Percentiles rank a stretch among this genome's conserved stretches.
Evolutionary conservation across 129 eudicot genomes (phyloP).

Genomic region (Smallanthus sonchifolius): DNA sequence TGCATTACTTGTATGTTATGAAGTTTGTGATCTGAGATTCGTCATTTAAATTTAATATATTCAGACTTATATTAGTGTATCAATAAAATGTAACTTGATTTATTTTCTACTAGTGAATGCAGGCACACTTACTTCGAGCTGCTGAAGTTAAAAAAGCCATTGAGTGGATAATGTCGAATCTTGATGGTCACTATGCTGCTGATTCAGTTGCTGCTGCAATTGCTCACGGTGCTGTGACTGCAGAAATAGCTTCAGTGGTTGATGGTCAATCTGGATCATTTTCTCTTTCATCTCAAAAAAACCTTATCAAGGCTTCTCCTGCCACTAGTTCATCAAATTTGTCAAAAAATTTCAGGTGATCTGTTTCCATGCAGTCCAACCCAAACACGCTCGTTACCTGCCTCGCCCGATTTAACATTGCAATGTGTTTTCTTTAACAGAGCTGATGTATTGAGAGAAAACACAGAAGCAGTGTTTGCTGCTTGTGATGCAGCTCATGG

Average conservation of each 20-base stretch:
- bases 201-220: slow-evolving; percentile 96
- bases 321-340: slow-evolving; percentile 54
- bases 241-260: slow-evolving; percentile 50
- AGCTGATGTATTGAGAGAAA: slow-evolving; percentile 92
- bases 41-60: background rate
- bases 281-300: slow-evolving; percentile 45
- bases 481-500: slow-evolving; percentile 97
- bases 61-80: slow-evolving; percentile 13
- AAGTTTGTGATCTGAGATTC: background rate
- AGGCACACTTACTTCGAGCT: slow-evolving; percentile 91
- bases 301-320: slow-evolving; percentile 36
- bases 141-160: slow-evolving; percentile 91
- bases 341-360: slow-evolving; percentile 82
- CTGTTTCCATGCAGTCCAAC: slow-evolving; percentile 6
- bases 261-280: slow-evolving; percentile 45
- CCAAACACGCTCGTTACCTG: background rate
- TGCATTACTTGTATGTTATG: background rate
- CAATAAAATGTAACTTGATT: slow-evolving; percentile 58
- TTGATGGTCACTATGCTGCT: slow-evolving; percentile 92
- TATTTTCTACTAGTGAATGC: slow-evolving; percentile 84
- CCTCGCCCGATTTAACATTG: background rate
- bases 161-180: slow-evolving; percentile 92
- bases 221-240: slow-evolving; percentile 78
- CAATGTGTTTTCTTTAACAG: slow-evolving; percentile 35
- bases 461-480: slow-evolving; percentile 89